A percentile compares a stretch with the other conserved stretches of the same genome.
phyloP scores from a whole-genome alignment of 176 grass and related monocot genomes.

The Elaeis guineensis region DNA sequence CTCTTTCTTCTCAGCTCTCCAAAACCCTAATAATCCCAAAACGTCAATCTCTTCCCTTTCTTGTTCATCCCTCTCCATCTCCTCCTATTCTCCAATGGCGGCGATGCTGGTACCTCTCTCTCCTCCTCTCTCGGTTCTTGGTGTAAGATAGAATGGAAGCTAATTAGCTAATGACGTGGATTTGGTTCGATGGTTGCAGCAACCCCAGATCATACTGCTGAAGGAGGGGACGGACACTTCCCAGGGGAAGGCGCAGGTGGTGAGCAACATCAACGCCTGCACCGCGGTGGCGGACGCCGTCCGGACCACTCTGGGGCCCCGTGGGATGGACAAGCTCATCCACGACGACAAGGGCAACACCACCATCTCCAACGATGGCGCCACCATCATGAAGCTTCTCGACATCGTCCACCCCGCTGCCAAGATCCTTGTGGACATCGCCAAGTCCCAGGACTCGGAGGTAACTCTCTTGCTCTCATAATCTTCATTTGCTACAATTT shows the following conservation, averaged over 20 bases:
- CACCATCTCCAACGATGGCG: slow-evolving; percentile 95
- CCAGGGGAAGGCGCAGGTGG: slow-evolving; percentile 72
- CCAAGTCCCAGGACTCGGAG: slow-evolving; percentile 93
- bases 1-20: too few species aligned
- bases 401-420: slow-evolving; percentile 87
- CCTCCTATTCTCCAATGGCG: slow-evolving; percentile 27
- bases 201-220: slow-evolving; percentile 97
- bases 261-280: slow-evolving; percentile 97
- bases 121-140: too few species aligned
- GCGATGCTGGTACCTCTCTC: slow-evolving; percentile 35
- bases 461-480: slow-evolving; percentile 14
- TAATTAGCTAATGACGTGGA: neutral
- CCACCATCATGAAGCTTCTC: slow-evolving; percentile 90
- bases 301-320: slow-evolving; percentile 74
- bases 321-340: slow-evolving; percentile 98
- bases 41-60: too few species aligned
- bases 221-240: slow-evolving; percentile 98
- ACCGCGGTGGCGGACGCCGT: slow-evolving; percentile 72
- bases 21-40: too few species aligned
- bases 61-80: neutral
- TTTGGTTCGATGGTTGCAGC: slow-evolving; percentile 26
- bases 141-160: neutral
- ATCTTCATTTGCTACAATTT: too few species aligned
- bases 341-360: slow-evolving; percentile 84
- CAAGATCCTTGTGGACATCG: slow-evolving; percentile 84